Percentiles rank a stretch among this genome's conserved stretches.
These are phyloP conservation scores for Pilasporangium apinafurcum DNA, from an alignment of 352 stramenopile genomes.

Conservation along the genomic window DNA sequence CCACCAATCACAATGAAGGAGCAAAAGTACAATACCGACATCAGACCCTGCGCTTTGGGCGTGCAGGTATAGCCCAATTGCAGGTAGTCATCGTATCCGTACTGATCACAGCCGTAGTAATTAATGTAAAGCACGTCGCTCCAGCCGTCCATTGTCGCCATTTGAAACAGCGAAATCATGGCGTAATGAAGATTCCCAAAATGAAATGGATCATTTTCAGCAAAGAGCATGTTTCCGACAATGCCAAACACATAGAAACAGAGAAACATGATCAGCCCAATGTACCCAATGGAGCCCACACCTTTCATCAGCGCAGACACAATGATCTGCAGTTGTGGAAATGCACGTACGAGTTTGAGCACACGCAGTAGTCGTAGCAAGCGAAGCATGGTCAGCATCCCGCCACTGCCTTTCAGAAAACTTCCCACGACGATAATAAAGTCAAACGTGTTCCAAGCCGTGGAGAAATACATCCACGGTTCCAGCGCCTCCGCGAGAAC, in stretches of 20 bases:
- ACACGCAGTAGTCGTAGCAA: constrained; percentile 78
- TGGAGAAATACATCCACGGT: constrained; percentile 72
- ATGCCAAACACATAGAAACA: constrained; percentile 91
- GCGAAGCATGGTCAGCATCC: constrained; percentile 81
- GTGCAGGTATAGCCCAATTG: constrained; percentile 58
- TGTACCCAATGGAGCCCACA: constrained; percentile 85
- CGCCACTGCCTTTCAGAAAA: constrained; percentile 53
- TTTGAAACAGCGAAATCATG: constrained; percentile 88
- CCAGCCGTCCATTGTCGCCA: constrained; percentile 87
- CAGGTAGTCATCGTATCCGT: constrained; percentile 63
- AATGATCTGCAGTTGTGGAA: constrained; percentile 87
- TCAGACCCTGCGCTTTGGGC: constrained; percentile 20
- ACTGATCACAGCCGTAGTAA: constrained; percentile 84
- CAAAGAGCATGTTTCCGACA: constrained; percentile 88
- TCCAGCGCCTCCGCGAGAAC: constrained; percentile 67
- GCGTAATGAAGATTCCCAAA: constrained; percentile 84
- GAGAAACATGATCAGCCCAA: constrained; percentile 83
- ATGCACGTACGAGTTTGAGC: constrained; percentile 82
- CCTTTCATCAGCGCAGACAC: constrained; percentile 87
- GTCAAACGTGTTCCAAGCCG: constrained; percentile 80
- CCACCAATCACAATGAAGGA: constrained; percentile 77
- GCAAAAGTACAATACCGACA: constrained; percentile 76
- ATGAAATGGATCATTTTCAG: constrained; percentile 83
- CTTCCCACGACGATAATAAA: constrained; percentile 80
- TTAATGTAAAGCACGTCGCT: constrained; percentile 89